Conservation (phyloP, 257 asterid genomes). For the Nicotiana undulata region DNA sequence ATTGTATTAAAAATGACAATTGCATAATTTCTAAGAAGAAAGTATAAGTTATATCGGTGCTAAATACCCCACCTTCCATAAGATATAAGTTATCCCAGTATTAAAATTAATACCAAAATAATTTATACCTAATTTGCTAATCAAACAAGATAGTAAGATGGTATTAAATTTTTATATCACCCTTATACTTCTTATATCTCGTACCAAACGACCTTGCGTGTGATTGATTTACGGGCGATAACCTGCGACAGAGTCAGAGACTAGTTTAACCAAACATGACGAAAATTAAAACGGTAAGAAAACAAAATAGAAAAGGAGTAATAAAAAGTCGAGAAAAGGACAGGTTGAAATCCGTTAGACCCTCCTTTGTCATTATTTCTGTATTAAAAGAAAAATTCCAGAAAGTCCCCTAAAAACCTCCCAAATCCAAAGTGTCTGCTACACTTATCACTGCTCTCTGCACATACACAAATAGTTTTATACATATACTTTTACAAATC, state of each 20-base stretch:
- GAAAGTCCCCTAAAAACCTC: background rate
- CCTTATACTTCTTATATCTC: no score
- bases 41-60: no score
- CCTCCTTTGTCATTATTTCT: background rate
- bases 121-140: no score
- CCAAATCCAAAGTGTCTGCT: background rate
- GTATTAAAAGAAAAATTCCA: background rate
- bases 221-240: no score
- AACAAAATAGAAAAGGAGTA: background rate
- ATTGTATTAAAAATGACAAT: no score
- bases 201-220: no score
- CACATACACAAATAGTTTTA: background rate
- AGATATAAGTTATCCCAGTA: no score
- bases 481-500: background rate
- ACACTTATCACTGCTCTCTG: background rate
- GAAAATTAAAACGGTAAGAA: background rate
- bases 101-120: no score
- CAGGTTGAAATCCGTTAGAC: background rate
- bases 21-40: no score
- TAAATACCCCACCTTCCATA: no score
- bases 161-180: no score
- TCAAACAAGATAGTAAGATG: no score
- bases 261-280: background rate
- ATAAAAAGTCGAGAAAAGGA: background rate
- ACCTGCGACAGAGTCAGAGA: rapidly evolving